A percentile compares a stretch with the other conserved stretches of the same genome.
These are phyloP conservation scores for Artemisia argyi DNA, from an alignment of 129 eudicot species.

Conservation along the genomic window DNA sequence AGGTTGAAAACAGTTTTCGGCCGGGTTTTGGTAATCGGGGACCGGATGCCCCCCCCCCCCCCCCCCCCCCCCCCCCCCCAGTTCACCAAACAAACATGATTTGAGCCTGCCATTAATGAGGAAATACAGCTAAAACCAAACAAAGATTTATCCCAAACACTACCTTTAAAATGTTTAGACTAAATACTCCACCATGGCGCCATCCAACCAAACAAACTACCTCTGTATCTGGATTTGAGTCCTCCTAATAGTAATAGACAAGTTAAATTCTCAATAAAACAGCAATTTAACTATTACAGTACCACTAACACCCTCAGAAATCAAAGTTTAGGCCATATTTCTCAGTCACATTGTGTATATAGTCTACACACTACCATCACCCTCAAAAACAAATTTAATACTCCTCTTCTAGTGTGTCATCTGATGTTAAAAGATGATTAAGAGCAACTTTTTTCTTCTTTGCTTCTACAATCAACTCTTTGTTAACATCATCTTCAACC, in stretches of 20 bases:
- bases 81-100: no score
- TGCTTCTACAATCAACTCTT: slow-evolving; percentile 30
- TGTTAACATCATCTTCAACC: slow-evolving; percentile 36
- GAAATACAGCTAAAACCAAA: neutral
- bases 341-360: neutral
- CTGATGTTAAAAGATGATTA: slow-evolving; percentile 73
- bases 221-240: no score
- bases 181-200: neutral
- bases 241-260: no score
- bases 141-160: neutral
- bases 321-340: neutral
- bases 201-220: no score
- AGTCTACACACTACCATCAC: neutral
- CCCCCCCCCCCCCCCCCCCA: no score
- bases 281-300: neutral
- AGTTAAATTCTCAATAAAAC: neutral
- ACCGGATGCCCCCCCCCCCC: no score
- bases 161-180: neutral
- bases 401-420: slow-evolving; percentile 82
- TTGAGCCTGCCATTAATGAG: no score
- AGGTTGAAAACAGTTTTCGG: neutral
- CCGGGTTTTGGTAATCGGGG: no score
- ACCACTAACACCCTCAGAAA: neutral
- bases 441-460: slow-evolving; percentile 81
- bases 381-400: slow-evolving; percentile 29